Base-by-base conservation (phyloP, 768 basidiomycete genomes). In the Lyophyllum semitale region DNA sequence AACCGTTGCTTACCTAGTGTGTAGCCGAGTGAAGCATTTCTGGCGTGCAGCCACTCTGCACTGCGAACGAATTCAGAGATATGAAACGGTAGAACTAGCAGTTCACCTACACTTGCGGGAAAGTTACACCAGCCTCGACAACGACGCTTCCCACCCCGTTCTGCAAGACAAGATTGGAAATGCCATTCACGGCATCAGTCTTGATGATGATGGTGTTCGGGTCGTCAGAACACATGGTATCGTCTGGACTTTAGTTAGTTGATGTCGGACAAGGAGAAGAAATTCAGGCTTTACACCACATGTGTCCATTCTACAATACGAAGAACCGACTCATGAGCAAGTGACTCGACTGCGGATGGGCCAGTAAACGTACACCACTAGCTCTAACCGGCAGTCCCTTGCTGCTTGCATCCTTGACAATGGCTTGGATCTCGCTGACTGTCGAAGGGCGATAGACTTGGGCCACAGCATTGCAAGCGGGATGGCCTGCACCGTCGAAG, bases 211-310 rank as follows among this genome's bases (percentile, higher is more conserved):
- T 55, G 20, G 73, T 73, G 27, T 63, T 61, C 0, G 71, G 65
- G 51, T 72, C 71, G 49, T 73, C 73, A 27, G 71, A 70, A 51
- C 72, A 74, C 73, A 74, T 72, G 29, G 72, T 74, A 48, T 74
- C 70, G 49, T 70, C 71, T 73, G 43, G 11, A 49, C 41, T n/a
- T 2, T 37, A 15, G 40, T 47, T 15, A 50, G 11, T 53, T 17
- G 25, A 23, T 3, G 8, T 7, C 22, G 8, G 8, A 17, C 6
- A 18, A 8, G 11, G 26, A 12, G 18, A 26, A 2, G 41, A 11
- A 8, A 23, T 6, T 30, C 17, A 25, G 23, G 15, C 54, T 70
- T 54, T 51, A 72, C 72, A 73, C 72, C 71, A 73, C 73, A 74
- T 74, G 54, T 74, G 73, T 8, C 66, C 71, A 42, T 74, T 74